Base-by-base conservation (phyloP, 768 basidiomycete genomes). In the Trametes sanguinea region DNA sequence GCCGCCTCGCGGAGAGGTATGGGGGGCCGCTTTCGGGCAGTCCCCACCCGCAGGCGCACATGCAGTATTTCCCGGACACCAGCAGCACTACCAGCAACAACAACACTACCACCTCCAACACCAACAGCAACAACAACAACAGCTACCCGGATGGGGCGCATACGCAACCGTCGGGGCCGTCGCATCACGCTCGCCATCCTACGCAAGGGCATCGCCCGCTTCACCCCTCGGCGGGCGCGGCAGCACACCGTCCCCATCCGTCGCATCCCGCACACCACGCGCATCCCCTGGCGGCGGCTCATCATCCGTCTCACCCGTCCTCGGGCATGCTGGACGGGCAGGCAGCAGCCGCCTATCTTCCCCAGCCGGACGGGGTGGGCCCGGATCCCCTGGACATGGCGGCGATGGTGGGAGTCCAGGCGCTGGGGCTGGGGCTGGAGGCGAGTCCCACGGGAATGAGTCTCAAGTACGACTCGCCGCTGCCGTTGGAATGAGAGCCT, bases 1-100 rank as follows among this genome's bases (percentile, higher is more conserved):
- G 74, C 52, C 76, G 73, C 44, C 72, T 74, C 71, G 72, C 68
- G 71, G 73, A 67, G 75, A 71, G 60, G 65, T 66, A 67, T 74
- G 72, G 66, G 68, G 51, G 50, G 13, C 63, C 47, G 58, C 63
- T 47, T 40, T 56, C 63, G 63, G 53, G 33, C 70, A 67, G 39
- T 72, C 60, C 65, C 62, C 67, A 66, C 54, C 70, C 68, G 48
- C 70, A 67, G 32, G 35, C 33, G 48, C 73, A 35, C 61, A 72
- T 70, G 74, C 73, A 70, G 51, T 56, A 67, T 65, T 72, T 70
- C 58, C 70, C 70, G 57, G 42, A 22, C 54, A 46, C 13, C 13
- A 42, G 67, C 73, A 65, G 60, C 56, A 51, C 7, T 62, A 59
- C 61, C 64, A 65, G 61, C 68, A 60, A 62, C 65, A 64, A 37